Evolutionary conservation across 2,329 filamentous ascomycete genomes (phyloP).

Genomic region (Aulographum hederae): DNA sequence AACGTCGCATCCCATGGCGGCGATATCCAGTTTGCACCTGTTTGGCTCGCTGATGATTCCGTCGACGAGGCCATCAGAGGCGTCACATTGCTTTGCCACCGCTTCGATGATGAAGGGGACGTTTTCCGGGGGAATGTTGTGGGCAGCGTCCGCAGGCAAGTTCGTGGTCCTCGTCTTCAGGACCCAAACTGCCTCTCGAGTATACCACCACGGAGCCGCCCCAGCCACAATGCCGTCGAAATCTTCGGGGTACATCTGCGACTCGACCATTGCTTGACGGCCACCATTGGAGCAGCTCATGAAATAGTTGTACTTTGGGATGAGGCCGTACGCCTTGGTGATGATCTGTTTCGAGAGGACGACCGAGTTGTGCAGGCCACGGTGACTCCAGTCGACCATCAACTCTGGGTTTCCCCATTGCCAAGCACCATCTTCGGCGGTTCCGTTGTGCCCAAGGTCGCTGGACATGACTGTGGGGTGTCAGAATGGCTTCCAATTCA

Average conservation of each 20-base stretch:
- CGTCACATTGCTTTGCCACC: slow-evolving; percentile 15
- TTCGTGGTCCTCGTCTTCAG: slow-evolving; percentile 5
- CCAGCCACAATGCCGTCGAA: slow-evolving; percentile 19
- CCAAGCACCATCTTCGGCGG: background rate
- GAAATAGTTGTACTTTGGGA: slow-evolving; percentile 16
- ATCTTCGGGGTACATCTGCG: slow-evolving; percentile 16
- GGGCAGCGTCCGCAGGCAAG: slow-evolving; percentile 16
- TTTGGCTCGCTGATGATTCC: slow-evolving; percentile 9
- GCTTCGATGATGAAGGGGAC: slow-evolving; percentile 23
- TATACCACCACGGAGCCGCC: background rate
- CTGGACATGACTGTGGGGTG: slow-evolving; percentile 20
- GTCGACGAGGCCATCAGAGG: slow-evolving; percentile 15
- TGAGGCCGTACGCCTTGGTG: background rate
- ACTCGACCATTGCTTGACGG: slow-evolving; percentile 13
- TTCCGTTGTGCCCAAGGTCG: slow-evolving; percentile 17
- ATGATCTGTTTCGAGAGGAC: background rate
- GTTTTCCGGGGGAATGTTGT: slow-evolving; percentile 16
- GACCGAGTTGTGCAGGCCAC: slow-evolving; percentile 18
- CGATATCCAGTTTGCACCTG: slow-evolving; percentile 10
- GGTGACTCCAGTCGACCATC: slow-evolving; percentile 1
- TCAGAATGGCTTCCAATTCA: no score
- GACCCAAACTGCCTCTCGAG: slow-evolving; percentile 19
- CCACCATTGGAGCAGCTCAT: slow-evolving; percentile 19
- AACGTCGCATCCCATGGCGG: slow-evolving; percentile 16
- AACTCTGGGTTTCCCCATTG: slow-evolving; percentile 18